Evolutionary conservation across 345 rosid genomes (phyloP), one percentile per base, ranked within the genome.

Genomic region (Eutrema heterophyllum): DNA sequence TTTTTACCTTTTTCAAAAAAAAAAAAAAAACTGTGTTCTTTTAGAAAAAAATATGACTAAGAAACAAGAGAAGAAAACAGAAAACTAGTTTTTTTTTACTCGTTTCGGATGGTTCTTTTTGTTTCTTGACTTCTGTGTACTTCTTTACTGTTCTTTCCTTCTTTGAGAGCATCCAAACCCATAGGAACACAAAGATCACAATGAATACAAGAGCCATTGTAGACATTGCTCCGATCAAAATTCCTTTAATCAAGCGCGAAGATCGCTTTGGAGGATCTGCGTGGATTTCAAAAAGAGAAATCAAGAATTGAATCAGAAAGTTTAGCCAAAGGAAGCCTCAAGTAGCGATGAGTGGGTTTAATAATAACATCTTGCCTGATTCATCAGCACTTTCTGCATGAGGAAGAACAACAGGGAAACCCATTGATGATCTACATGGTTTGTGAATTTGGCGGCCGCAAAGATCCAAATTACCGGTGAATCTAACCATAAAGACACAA

Each of bases 341-440:
- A 66, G 30, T 13, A 15, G 8, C 4, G 0, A 27, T 38, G 38
- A 40, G n/a, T 21, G 3, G 9, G 8, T 40, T 39, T 11, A 12
- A 3, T 11, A 36, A 32, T 24, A 26, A 12, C 27, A 58, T 26
- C 81, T 78, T 78, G 40, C 78, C 98, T 68, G 87, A 80, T 76
- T 84, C 90, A 77, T 91, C 96, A 52, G 85, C 96, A 77, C 86
- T 89, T 66, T 83, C 86, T 53, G 93, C 92, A 83, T 94, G 98
- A 13, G 98, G 98, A 71, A 94, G 83, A 64, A 94, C 98, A 5
- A 80, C 98, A 21, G 98, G 98, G 57, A 94, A 94, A n/a, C 98
- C 98, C 88, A 94, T 75, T 24, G 97, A 85, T 53, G 98, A 89
- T 78, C 96, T 82, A 71, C 98, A 94, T 49, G 89, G 98, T 81